Base-by-base conservation (phyloP, 176 grass and related monocot species). In the Zoysia japonica region DNA sequence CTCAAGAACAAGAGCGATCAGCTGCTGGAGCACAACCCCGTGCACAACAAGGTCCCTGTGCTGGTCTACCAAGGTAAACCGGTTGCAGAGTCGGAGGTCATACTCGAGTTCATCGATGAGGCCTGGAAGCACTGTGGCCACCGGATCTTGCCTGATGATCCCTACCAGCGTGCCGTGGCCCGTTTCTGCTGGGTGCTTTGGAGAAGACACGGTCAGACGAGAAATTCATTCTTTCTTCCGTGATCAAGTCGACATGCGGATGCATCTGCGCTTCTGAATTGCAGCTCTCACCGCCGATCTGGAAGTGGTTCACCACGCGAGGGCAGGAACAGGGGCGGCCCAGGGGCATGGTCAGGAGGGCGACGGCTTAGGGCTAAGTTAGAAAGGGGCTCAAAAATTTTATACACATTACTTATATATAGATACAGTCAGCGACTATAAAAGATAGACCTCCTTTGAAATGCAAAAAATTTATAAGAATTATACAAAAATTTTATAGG, bases 31-130 rank as follows among this genome's bases (percentile, higher is more conserved):
- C 52, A 78, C 79, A 89, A 89, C 70, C 83, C 79, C 16, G 83
- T 86, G 11, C 61, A 89, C 69, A 79, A 82, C 62, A 86, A 89
- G 63, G 83, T 89, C 11, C 88, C 74, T 42, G 67, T 89, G 74
- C 73, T 89, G 11, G 20, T 86, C 36, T 76, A 65, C 65, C 35
- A 20, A 3, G 83, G 83, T 70, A 89, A 28, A 45, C 83, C 83
- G 16, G 54, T 89, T 11, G 60, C 83, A 0, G 88, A 89, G 17
- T 89, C 88, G 5, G 44, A 46, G 11, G 52, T 86, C 67, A 86
- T 89, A 49, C n/a, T 89, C 15, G 74, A 89, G 63, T 89, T 82
- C 68, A 85, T 89, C 46, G 74, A 89, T 3, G 79, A 90, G 4
- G 65, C 60, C 5, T 83, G 88, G 83, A 78, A 15, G 3, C 7